These are phyloP conservation scores for Elongisporangium undulatum DNA, from an alignment of 352 stramenopile genomes.

Conservation along the genomic window DNA sequence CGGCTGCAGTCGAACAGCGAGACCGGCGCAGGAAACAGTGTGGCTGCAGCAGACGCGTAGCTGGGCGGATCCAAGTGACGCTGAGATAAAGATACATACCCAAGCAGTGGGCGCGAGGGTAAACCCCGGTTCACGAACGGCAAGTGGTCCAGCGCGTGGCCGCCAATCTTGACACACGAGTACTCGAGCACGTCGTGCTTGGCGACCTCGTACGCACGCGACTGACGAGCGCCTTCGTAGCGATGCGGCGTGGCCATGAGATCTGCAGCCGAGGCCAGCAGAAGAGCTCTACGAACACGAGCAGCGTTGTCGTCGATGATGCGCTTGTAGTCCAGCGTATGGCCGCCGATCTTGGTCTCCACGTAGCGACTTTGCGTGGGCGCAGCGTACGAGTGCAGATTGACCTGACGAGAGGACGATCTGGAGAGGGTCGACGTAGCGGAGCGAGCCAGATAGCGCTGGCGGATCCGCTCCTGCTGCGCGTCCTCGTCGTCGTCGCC, in stretches of 20 bases:
- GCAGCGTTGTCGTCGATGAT: conserved; percentile 17
- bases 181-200: conserved; percentile 46
- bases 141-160: conserved; percentile 74
- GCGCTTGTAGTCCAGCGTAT: conserved; percentile 54
- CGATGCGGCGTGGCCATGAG: not conserved
- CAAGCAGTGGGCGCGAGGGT: conserved; percentile 56
- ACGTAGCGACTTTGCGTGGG: conserved; percentile 20
- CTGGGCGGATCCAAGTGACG: not conserved
- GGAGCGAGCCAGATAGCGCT: not conserved
- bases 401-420: conserved; percentile 29
- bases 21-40: conserved; percentile 8
- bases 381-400: conserved; percentile 54
- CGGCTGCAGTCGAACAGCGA: conserved; percentile 57
- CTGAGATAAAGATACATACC: conserved; percentile 19
- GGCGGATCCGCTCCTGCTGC: not conserved
- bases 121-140: conserved; percentile 54
- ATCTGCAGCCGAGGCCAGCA: conserved; percentile 2
- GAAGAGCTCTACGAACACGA: not conserved
- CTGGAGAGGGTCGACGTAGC: not conserved
- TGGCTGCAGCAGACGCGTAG: not conserved
- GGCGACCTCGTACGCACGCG: conserved; percentile 27
- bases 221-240: conserved; percentile 11
- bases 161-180: conserved; percentile 68
- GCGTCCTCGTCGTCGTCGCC: conserved; percentile 3
- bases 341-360: conserved; percentile 78